These are phyloP conservation scores for Calonectria pauciramosa DNA, from an alignment of 2,329 filamentous ascomycete species.

Conservation along the genomic window DNA sequence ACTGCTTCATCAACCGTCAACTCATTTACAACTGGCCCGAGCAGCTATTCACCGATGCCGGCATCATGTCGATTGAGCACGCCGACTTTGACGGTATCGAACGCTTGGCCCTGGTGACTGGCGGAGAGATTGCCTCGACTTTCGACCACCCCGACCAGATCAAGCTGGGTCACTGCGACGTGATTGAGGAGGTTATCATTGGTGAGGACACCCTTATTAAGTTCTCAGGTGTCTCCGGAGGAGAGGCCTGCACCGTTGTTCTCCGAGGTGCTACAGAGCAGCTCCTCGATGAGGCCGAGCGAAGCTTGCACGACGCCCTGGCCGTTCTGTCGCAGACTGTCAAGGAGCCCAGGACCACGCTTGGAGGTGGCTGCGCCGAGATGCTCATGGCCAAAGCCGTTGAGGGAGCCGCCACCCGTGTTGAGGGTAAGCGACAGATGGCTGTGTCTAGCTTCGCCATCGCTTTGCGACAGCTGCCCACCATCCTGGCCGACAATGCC, in stretches of 20 bases:
- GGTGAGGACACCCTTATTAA: constrained; percentile 98
- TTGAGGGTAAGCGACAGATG: constrained; percentile 96
- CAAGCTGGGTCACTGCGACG: constrained; percentile 93
- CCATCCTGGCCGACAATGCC: constrained; percentile 97
- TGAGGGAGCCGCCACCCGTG: constrained; percentile 91
- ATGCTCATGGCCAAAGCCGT: constrained; percentile 99
- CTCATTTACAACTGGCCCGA: constrained; percentile 99
- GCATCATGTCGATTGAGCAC: constrained; percentile 98
- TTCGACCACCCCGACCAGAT: constrained; percentile 99
- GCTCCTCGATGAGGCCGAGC: constrained; percentile 95
- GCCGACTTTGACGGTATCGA: constrained; percentile 99
- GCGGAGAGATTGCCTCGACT: constrained; percentile 96
- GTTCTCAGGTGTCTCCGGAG: constrained; percentile 95
- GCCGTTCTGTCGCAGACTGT: constrained; percentile 98
- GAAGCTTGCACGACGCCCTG: constrained; percentile 94
- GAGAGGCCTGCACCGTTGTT: constrained; percentile 95
- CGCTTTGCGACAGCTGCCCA: constrained; percentile 92
- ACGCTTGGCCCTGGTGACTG: constrained; percentile 92
- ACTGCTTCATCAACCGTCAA: constrained; percentile 99
- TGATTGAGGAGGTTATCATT: constrained; percentile 98
- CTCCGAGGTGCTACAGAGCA: constrained; percentile 97
- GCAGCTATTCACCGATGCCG: constrained; percentile 97
- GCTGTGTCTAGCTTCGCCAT: constrained; percentile 92
- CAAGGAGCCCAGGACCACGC: constrained; percentile 91
- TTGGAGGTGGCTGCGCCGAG: constrained; percentile 96